These are phyloP conservation scores for Eucalyptus cloeziana DNA, from an alignment of 345 rosid genomes.

Conservation along the genomic window DNA sequence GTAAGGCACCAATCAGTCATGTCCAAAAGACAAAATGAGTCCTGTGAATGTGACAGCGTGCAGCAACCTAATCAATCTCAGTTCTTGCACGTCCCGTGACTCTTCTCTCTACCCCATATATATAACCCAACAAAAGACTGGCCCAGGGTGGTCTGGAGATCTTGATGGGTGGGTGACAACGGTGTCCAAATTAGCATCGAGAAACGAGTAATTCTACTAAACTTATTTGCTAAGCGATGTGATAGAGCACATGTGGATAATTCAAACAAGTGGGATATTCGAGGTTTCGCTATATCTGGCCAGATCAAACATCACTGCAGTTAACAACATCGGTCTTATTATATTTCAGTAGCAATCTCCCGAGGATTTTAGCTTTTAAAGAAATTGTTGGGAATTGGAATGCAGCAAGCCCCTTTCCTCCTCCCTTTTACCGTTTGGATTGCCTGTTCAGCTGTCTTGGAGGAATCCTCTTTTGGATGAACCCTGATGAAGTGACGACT, in stretches of 20 bases:
- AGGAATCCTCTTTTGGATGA: background rate
- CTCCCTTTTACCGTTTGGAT: background rate
- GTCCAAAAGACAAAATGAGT: background rate
- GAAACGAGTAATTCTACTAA: background rate
- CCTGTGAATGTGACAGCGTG: background rate
- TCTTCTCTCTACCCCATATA: constrained; percentile 6
- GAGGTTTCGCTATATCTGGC: background rate
- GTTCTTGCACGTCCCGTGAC: background rate
- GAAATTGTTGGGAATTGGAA: background rate
- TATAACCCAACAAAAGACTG: background rate
- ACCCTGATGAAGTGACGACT: background rate
- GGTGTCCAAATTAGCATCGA: background rate
- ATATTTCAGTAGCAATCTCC: background rate
- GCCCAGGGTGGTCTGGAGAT: background rate
- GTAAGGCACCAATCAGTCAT: background rate
- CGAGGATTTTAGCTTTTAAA: background rate
- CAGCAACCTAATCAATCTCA: background rate
- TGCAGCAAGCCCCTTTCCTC: background rate
- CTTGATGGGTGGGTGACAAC: background rate
- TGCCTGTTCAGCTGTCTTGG: background rate
- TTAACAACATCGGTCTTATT: background rate
- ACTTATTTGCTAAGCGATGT: background rate
- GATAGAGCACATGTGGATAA: background rate
- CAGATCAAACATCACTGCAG: background rate
- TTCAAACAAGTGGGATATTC: background rate